These are phyloP conservation scores for Saturnispora zaruensis DNA, from an alignment of 805 yeast species.

Conservation along the genomic window DNA sequence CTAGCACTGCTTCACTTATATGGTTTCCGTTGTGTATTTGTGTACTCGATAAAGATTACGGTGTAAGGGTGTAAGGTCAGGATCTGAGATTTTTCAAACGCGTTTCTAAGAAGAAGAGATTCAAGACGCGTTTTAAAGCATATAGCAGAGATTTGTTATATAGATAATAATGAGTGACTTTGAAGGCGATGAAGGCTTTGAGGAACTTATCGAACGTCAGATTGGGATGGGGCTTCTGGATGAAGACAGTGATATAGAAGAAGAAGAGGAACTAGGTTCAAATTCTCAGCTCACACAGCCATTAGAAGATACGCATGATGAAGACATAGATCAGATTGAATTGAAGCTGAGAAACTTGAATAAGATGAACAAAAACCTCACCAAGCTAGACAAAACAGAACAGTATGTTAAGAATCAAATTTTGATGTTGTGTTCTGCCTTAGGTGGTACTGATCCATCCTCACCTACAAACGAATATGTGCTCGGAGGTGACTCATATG, in stretches of 20 bases:
- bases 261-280: neutral
- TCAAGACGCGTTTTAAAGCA: neutral
- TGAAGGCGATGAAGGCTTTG: conserved; percentile 16
- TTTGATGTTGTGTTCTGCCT: conserved; percentile 72
- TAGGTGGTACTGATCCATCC: conserved; percentile 81
- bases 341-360: neutral
- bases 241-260: conserved; percentile 6
- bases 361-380: neutral
- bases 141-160: neutral
- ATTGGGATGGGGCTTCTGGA: neutral
- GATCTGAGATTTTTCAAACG: neutral
- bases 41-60: neutral
- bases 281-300: conserved; percentile 1
- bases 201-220: conserved; percentile 14
- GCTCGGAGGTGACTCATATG: conserved; percentile 80
- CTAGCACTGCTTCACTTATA: neutral
- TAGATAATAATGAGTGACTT: neutral
- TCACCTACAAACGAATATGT: conserved; percentile 39
- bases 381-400: conserved; percentile 18
- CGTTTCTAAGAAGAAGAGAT: neutral
- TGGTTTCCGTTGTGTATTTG: neutral
- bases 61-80: neutral
- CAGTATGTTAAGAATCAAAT: conserved; percentile 59
- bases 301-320: conserved; percentile 3
- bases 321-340: neutral